Conservation (phyloP, 2,329 filamentous ascomycete species). For the Podosphaera aphanis region DNA sequence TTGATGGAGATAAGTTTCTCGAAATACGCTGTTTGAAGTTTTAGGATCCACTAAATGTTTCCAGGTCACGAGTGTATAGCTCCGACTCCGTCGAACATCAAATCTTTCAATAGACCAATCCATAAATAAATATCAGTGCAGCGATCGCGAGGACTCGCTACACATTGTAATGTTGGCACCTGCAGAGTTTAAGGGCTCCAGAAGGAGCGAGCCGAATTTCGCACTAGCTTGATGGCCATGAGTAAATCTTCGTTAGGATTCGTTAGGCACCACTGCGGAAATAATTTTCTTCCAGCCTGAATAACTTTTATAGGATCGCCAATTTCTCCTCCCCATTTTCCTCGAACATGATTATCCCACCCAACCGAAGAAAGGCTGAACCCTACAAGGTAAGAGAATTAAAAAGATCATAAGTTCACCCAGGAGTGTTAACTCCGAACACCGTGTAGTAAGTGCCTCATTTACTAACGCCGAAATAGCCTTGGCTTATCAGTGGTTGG, state of each 20-base stretch:
- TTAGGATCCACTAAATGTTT: not conserved
- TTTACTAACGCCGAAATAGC: not conserved
- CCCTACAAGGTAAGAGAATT: not conserved
- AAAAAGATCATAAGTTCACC: not conserved
- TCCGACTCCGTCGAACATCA: not conserved
- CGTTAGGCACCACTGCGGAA: not conserved
- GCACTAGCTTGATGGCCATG: not conserved
- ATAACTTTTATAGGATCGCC: not conserved
- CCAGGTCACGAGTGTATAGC: not conserved
- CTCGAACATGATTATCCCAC: not conserved
- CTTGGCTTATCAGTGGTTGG: not conserved
- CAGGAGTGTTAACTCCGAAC: not conserved
- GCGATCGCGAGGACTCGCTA: not conserved
- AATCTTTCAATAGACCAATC: not conserved
- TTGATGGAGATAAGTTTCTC: not conserved
- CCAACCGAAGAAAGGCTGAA: not conserved
- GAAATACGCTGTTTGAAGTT: not conserved
- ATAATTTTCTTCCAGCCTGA: not conserved
- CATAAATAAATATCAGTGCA: not conserved
- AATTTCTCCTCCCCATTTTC: not conserved
- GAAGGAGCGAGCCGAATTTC: not conserved
- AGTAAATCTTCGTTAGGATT: not conserved
- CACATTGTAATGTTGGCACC: not conserved
- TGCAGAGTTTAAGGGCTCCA: not conserved
- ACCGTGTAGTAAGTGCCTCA: not conserved